Evolutionary conservation across 2,329 filamentous ascomycete species (phyloP).

Genomic region (Claviceps capensis): DNA sequence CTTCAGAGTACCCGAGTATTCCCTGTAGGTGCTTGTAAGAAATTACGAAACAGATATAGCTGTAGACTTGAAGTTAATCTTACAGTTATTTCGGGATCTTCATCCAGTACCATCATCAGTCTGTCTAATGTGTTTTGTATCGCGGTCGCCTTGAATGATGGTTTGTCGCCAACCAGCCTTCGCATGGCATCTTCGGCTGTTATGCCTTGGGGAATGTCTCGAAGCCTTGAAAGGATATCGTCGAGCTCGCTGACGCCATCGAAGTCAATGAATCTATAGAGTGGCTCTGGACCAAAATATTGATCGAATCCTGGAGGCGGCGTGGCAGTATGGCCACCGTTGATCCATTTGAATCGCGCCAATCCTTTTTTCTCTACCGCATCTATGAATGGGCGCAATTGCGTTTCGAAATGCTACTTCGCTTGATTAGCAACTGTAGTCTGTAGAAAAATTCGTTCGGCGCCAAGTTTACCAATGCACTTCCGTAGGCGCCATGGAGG

Average conservation of each 20-base stretch:
- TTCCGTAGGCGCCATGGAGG: slow-evolving; percentile 4
- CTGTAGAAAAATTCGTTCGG: no score
- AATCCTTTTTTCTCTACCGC: background rate
- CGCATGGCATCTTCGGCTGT: slow-evolving; percentile 1
- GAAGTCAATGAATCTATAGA: slow-evolving; percentile 3
- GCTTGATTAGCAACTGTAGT: background rate
- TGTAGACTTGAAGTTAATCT: background rate
- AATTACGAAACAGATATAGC: background rate
- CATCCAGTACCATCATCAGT: background rate
- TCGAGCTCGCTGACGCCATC: slow-evolving; percentile 2
- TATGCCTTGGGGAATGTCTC: slow-evolving; percentile 1
- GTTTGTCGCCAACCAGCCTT: background rate
- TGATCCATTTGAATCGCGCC: slow-evolving; percentile 3
- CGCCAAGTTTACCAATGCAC: background rate
- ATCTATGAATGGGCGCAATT: slow-evolving; percentile 1
- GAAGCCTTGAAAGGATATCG: background rate
- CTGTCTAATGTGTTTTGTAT: background rate
- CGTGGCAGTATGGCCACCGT: background rate
- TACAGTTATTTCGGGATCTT: slow-evolving; percentile 2
- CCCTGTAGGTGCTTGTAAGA: slow-evolving; percentile 14
- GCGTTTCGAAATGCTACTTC: background rate
- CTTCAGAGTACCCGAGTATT: slow-evolving; percentile 45
- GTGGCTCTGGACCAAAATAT: slow-evolving; percentile 1
- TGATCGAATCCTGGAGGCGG: slow-evolving; percentile 1
- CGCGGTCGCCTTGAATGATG: background rate